Evolutionary conservation across 306 rosid species (phyloP), one percentile per base, ranked within the genome.

Genomic region (Quillaja saponaria): DNA sequence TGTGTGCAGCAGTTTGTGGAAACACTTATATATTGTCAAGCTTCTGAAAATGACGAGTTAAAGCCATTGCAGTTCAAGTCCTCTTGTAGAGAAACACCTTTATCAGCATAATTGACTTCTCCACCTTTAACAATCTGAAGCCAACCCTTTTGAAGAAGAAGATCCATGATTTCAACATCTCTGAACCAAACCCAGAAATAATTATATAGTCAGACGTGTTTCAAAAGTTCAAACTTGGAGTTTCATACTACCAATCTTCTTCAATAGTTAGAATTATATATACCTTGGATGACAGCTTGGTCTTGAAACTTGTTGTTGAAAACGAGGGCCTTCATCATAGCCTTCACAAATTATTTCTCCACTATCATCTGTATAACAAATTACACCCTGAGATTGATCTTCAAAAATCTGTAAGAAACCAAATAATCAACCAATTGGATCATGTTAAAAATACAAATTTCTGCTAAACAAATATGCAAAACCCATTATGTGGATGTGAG

Each of bases 291-390:
- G 76, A 58, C 58, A 61, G 51, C 61, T 21, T 71, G 81, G 69
- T 48, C 60, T 78, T 20, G 87, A 77, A 61, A 72, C 56, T 63
- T 76, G 77, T 42, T 49, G 84, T 60, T 81, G 83, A 71, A 79
- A 79, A 35, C 85, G 79, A 76, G 96, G 95, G 20, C 92, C 94
- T 68, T 92, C 99, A 66, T 88, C 96, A 28, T 66, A 84, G n/a
- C 90, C 99, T 85, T 92, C 96, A 52, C 99, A 92, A 37, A 89
- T 69, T 47, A 86, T 76, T 62, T 88, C 95, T 31, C 99, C 96
- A 69, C 71, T 78, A 12, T 85, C 96, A 73, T 89, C 95, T 60
- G 69, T 72, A 49, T 86, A 92, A 74, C 99, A 92, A 41, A 92
- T 57, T 71, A 92, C 77, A 47, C 99, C 99, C 44, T 86, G 69